phyloP scores from a whole-genome alignment of 805 yeast species.

The Sugiyamaella floridensis region DNA sequence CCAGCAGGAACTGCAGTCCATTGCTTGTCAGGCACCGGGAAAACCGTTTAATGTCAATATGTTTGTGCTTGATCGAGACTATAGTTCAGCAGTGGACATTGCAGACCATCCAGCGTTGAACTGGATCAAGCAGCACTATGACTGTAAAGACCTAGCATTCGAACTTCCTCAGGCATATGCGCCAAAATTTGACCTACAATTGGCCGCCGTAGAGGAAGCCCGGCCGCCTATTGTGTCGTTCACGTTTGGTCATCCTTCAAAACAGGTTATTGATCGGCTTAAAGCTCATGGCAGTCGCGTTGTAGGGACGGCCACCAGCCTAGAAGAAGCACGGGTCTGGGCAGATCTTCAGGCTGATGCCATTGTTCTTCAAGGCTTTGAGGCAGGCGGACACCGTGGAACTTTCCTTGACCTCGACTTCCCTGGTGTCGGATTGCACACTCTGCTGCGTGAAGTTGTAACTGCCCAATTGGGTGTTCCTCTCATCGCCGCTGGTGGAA shows the following conservation, averaged over 20 bases:
- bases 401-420: slow-evolving; percentile 34
- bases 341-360: slow-evolving; percentile 39
- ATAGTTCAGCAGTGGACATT: not conserved
- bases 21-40: slow-evolving; percentile 6
- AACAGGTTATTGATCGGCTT: slow-evolving; percentile 29
- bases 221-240: slow-evolving; percentile 45
- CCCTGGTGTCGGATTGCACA: slow-evolving; percentile 30
- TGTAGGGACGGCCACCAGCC: slow-evolving; percentile 43
- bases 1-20: slow-evolving; percentile 8
- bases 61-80: slow-evolving; percentile 13
- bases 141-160: slow-evolving; percentile 1
- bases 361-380: slow-evolving; percentile 49
- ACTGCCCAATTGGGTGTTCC: slow-evolving; percentile 17
- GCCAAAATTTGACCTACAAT: slow-evolving; percentile 15
- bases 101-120: slow-evolving; percentile 2
- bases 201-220: slow-evolving; percentile 18
- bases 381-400: slow-evolving; percentile 64
- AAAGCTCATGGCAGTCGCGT: slow-evolving; percentile 37
- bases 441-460: slow-evolving; percentile 19
- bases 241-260: slow-evolving; percentile 45
- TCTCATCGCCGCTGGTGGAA: slow-evolving; percentile 49
- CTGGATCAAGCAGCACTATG: slow-evolving; percentile 12
- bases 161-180: slow-evolving; percentile 9
- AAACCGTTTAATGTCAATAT: slow-evolving; percentile 22
- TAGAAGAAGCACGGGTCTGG: slow-evolving; percentile 35